A percentile compares a stretch with the other conserved stretches of the same genome.
phyloP scores from a whole-genome alignment of 1,139 yeast genomes.

The Suhomyces coccinellae region DNA sequence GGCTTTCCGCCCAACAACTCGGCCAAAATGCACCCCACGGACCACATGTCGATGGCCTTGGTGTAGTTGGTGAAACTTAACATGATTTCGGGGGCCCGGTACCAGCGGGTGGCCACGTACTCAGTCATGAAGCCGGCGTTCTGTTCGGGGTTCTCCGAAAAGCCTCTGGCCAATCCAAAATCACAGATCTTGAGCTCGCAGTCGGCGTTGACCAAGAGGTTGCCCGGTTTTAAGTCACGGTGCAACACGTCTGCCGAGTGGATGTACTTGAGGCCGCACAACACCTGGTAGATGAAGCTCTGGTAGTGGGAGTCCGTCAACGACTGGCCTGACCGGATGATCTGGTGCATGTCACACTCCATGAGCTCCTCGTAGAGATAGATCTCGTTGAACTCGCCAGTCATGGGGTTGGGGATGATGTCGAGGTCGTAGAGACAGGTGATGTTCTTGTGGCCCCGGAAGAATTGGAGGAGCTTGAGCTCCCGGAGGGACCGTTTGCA shows the following conservation, averaged over 20 bases:
- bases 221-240: constrained; percentile 93
- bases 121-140: constrained; percentile 93
- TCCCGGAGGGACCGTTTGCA: constrained; percentile 91
- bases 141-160: constrained; percentile 76
- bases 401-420: constrained; percentile 71
- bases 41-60: constrained; percentile 96
- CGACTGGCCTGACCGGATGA: constrained; percentile 90
- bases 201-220: constrained; percentile 88
- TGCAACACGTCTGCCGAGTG: constrained; percentile 96
- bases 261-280: constrained; percentile 90
- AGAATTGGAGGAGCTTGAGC: constrained; percentile 81
- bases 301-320: constrained; percentile 95
- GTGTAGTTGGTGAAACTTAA: constrained; percentile 89
- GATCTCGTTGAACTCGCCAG: constrained; percentile 80
- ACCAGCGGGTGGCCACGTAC: constrained; percentile 98
- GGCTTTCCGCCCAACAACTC: constrained; percentile 93
- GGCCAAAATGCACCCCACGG: constrained; percentile 94
- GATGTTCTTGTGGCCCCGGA: constrained; percentile 90
- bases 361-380: constrained; percentile 91
- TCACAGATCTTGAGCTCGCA: constrained; percentile 96
- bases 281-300: constrained; percentile 84
- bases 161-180: constrained; percentile 96
- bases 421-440: constrained; percentile 93
- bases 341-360: constrained; percentile 99
- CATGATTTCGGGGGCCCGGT: constrained; percentile 97